Base-by-base conservation (phyloP, 352 stramenopile genomes). In the Phytophthora sp. region DNA sequence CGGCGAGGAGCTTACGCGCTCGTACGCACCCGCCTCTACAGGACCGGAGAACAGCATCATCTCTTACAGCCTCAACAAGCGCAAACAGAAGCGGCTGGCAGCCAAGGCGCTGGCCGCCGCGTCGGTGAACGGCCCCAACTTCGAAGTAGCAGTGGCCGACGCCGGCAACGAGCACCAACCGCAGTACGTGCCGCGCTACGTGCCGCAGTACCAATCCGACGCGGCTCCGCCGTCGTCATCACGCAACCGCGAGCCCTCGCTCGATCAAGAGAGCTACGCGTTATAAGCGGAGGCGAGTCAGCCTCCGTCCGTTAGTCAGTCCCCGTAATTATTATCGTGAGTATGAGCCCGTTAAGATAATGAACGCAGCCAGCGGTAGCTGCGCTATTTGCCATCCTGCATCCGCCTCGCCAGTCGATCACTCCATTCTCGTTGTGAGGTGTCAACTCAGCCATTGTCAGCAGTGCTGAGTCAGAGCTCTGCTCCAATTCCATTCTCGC, bases 201-300 rank as follows among this genome's bases (percentile, higher is more conserved):
- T 68, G 20, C 58, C 74, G 13, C 58, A 79, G 44, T 74, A 76
- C 45, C 72, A 78, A 37, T 53, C 51, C 18, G 49, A 62, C 17
- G 45, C 30, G n/a, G 30, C 48, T 30, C 42, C 41, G 15, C 18
- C 51, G 4, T 12, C 49, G 28, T 30, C 50, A 27, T 65, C 62
- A 17, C 67, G 72, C 39, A 64, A 59, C 32, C 72, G 72, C 50
- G 72, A 77, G 63, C 67, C 45, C 18, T 84, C 75, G 26, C 66
- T 85, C 35, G 79, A 87, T 68, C 65, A 82, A 50, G 73, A 84
- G 57, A 84, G 75, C 63, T 87, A 84, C 54, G 68, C 77, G 43
- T 77, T 87, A 69, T 87, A 81, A 70, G 49, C n/a, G n/a, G 23
- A 26, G 26, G 48, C n/a, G 37, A 34, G 28, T 15, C 26, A 18